These are phyloP conservation scores for Potentilla sterilis DNA, from an alignment of 306 rosid genomes.

Conservation along the genomic window DNA sequence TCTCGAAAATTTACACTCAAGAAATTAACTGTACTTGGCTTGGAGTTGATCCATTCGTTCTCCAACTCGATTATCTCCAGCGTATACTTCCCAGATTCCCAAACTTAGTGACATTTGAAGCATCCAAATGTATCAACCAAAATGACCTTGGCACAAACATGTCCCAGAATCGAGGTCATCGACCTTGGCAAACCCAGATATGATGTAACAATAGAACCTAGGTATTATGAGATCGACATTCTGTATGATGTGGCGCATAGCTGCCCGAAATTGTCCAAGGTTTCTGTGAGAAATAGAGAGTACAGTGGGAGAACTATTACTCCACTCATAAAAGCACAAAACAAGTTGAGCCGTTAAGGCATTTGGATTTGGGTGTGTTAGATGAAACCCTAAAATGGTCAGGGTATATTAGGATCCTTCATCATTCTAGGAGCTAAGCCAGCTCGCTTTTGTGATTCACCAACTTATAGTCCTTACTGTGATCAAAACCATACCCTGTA, in stretches of 20 bases:
- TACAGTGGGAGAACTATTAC: slow-evolving; percentile 17
- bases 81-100: slow-evolving; percentile 26
- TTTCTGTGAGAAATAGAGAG: slow-evolving; percentile 22
- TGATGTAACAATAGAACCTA: not conserved
- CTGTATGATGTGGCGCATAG: slow-evolving; percentile 18
- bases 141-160: slow-evolving; percentile 19
- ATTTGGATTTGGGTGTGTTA: slow-evolving; percentile 27
- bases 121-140: slow-evolving; percentile 5
- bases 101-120: slow-evolving; percentile 21
- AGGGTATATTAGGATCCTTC: too few species aligned
- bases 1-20: slow-evolving; percentile 15
- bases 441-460: not conserved
- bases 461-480: not conserved
- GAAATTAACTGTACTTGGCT: slow-evolving; percentile 3
- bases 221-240: slow-evolving; percentile 3
- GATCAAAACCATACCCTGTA: too few species aligned
- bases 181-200: not conserved
- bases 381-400: slow-evolving; percentile 23
- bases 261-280: slow-evolving; percentile 10
- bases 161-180: slow-evolving; percentile 26
- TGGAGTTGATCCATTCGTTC: not conserved
- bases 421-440: not conserved
- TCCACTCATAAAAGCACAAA: slow-evolving; percentile 9
- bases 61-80: slow-evolving; percentile 9
- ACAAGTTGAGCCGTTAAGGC: slow-evolving; percentile 1